Percentiles rank a stretch among this genome's conserved stretches.
Evolutionary conservation across 2,329 filamentous ascomycete genomes (phyloP).

Genomic region (Penicillium sp.): DNA sequence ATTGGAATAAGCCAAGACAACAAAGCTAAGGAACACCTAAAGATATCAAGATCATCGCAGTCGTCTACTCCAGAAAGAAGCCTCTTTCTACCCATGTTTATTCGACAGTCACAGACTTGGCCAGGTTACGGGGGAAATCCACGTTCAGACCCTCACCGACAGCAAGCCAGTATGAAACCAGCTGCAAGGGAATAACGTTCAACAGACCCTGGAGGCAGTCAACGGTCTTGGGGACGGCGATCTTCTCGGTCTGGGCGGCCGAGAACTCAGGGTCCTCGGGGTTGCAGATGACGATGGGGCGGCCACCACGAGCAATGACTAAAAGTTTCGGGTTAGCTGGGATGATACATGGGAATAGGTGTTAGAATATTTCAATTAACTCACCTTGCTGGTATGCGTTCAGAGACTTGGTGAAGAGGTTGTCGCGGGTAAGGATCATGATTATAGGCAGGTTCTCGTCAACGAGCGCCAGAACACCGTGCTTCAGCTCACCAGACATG

Average conservation of each 20-base stretch:
- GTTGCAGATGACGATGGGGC: constrained; percentile 99
- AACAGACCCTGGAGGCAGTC: constrained; percentile 95
- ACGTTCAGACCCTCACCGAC: constrained; percentile 96
- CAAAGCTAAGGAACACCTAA: constrained; percentile 24
- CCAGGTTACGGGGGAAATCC: constrained; percentile 97
- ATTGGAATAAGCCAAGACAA: constrained; percentile 11
- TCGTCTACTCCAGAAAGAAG: constrained; percentile 25
- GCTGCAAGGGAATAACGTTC: constrained; percentile 95
- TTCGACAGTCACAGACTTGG: constrained; percentile 98
- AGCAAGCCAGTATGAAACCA: constrained; percentile 98
- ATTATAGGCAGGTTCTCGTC: constrained; percentile 99
- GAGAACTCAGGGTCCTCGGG: constrained; percentile 86
- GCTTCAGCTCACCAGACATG: constrained; percentile 99
- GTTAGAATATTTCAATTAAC: constrained; percentile 29
- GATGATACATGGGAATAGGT: constrained; percentile 11
- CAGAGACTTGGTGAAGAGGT: constrained; percentile 97
- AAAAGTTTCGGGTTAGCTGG: constrained; percentile 32
- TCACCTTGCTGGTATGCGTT: constrained; percentile 97
- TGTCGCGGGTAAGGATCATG: constrained; percentile 97
- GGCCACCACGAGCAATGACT: constrained; percentile 94
- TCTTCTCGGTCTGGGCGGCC: constrained; percentile 86
- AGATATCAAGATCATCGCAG: constrained; percentile 30
- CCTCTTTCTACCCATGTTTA: constrained; percentile 53
- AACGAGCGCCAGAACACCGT: constrained; percentile 94
- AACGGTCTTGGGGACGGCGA: constrained; percentile 94